Evolutionary conservation across 192 early-diverging fungal species (phyloP).

Genomic region (Mycoemilia scoparia): DNA sequence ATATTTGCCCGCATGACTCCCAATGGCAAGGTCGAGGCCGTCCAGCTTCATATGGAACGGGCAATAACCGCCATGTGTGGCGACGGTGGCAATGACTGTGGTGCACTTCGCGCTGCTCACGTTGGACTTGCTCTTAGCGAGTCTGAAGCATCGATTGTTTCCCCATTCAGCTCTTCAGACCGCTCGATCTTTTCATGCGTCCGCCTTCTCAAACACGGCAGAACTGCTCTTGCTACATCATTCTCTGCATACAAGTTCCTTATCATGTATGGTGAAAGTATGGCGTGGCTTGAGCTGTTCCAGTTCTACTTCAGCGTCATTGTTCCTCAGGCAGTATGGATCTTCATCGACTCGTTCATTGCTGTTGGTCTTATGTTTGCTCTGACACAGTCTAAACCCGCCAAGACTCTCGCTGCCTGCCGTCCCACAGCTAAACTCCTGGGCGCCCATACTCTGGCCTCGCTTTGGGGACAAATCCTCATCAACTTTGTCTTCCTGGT

Average conservation of each 20-base stretch:
- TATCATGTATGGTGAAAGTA: constrained; percentile 52
- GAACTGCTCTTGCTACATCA: constrained; percentile 52
- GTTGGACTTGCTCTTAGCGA: constrained; percentile 66
- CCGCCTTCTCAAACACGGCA: constrained; percentile 50
- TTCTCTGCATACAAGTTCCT: constrained; percentile 64
- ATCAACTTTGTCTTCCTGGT: constrained; percentile 53
- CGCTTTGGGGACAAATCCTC: constrained; percentile 43
- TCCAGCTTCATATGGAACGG: constrained; percentile 59
- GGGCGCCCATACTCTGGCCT: constrained; percentile 49
- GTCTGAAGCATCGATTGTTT: constrained; percentile 64
- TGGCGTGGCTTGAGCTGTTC: constrained; percentile 44
- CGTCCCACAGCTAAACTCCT: constrained; percentile 62
- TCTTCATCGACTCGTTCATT: constrained; percentile 52
- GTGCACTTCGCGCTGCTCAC: constrained; percentile 61
- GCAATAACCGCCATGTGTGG: constrained; percentile 72
- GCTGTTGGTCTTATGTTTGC: constrained; percentile 42
- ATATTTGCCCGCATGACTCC: constrained; percentile 70
- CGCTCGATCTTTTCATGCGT: constrained; percentile 48
- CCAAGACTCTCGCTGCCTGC: constrained; percentile 29
- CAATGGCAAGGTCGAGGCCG: constrained; percentile 53
- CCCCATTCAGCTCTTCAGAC: constrained; percentile 55
- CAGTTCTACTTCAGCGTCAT: constrained; percentile 63
- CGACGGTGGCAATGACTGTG: constrained; percentile 76
- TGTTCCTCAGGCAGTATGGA: constrained; percentile 51
- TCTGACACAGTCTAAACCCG: constrained; percentile 44